Evolutionary conservation across 2,329 filamentous ascomycete genomes (phyloP), one percentile per base, ranked within the genome.

Genomic region (Neonectria magnoliae): DNA sequence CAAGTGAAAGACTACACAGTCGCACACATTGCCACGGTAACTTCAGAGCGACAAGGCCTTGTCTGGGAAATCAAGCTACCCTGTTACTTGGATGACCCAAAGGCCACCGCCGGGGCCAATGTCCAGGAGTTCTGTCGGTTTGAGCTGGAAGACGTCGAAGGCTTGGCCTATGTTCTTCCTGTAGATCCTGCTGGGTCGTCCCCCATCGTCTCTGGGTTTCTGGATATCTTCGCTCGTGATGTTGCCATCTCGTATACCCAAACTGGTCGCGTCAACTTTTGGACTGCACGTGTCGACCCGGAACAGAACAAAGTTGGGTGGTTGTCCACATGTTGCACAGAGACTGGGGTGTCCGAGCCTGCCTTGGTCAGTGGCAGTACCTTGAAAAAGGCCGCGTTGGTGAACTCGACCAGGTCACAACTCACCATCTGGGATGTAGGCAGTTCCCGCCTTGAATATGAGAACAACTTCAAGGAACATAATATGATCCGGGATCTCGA

Each of bases 341-440:
- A 97, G 68, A 97, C 94, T 2, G 89, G 91, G 1, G 84, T 97
- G 18, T 77, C 80, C 0, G 87, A 91, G 29, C 92, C 92, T 25
- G 90, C 92, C 0, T 84, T 97, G 29, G 93, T 92, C 11, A 97
- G 93, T 74, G 94, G 92, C 14, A 97, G 92, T 70, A 94, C 91
- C 9, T 91, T 94, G 73, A 91, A 94, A 67, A 97, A 97, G 77
- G 92, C 93, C 25, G 94, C 94, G 4, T 80, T 98, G 20, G 93
- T 97, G 36, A 91, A 97, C 75, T 84, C 87, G 3, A 83, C 86
- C 14, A 88, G 90, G 67, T 93, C 91, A 0, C 88, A 90, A 44
- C 81, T 98, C 54, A 97, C 93, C 0, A 97, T 98, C 54, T 98
- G 94, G 95, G 94, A 97, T 74, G 92, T 93, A 11, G 88, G 91